Conservation (phyloP, 805 yeast species). For the Kurtzmaniella cleridarum region DNA sequence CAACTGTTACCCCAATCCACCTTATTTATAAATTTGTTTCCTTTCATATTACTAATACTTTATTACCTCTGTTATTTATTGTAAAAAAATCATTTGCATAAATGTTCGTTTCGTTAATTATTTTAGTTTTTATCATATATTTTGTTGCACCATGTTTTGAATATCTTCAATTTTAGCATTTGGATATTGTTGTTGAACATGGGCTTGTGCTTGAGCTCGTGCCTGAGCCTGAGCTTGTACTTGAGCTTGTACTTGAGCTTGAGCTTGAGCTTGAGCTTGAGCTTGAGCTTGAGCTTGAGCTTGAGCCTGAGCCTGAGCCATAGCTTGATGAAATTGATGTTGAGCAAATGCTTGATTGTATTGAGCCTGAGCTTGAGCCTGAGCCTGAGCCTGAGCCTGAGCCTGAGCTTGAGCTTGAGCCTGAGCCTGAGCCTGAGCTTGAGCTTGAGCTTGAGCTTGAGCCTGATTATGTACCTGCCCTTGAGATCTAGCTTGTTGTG, state of each 20-base stretch:
- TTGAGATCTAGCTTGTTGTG: conserved; percentile 8
- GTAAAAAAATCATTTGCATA: too few species aligned
- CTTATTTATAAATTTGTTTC: too few species aligned
- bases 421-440: conserved; percentile 1
- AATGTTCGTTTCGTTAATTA: too few species aligned
- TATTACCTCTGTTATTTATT: too few species aligned
- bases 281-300: background rate
- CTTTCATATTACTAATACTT: too few species aligned
- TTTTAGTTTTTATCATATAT: too few species aligned
- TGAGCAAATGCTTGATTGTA: conserved; percentile 5
- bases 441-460: conserved; percentile 9
- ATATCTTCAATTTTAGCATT: too few species aligned
- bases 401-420: conserved; percentile 1
- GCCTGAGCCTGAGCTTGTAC: background rate
- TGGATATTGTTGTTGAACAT: too few species aligned
- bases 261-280: background rate
- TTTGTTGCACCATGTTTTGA: too few species aligned
- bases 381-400: background rate
- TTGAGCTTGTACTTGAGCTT: background rate
- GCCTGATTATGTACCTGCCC: conserved; percentile 7
- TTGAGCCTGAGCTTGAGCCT: conserved; percentile 2
- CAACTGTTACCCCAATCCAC: too few species aligned
- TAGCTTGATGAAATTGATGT: conserved; percentile 4
- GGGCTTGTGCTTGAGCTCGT: too few species aligned
- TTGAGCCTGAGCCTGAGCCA: conserved; percentile 2